A percentile compares a stretch with the other conserved stretches of the same genome.
Evolutionary conservation across 73 alveolate genomes (phyloP).

Genomic region (Durusdinium trenchii): DNA sequence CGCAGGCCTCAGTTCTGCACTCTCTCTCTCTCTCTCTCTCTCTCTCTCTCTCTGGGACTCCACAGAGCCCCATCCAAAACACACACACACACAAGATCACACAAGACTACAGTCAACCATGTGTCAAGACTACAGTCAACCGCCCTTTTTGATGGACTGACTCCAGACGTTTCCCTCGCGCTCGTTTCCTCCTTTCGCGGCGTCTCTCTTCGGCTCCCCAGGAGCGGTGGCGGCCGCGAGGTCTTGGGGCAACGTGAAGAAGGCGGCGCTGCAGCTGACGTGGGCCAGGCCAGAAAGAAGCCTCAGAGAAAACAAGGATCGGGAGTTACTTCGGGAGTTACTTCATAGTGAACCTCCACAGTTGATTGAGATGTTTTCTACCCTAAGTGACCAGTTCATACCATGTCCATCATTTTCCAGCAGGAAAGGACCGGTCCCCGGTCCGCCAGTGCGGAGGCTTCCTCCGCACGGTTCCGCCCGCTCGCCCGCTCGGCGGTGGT

Average conservation of each 20-base stretch:
- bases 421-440: too few species aligned
- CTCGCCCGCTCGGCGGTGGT: too few species aligned
- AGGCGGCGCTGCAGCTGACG: conserved; percentile 50
- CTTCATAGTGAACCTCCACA: too few species aligned
- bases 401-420: too few species aligned
- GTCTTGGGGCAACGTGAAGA: neutral
- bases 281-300: conserved; percentile 34
- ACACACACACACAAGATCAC: neutral
- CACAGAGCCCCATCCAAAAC: neutral
- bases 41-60: neutral
- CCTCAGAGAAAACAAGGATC: neutral
- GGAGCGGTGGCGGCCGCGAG: neutral
- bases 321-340: neutral
- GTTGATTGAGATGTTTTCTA: too few species aligned
- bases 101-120: too few species aligned
- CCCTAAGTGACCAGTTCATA: too few species aligned
- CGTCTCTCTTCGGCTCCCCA: neutral
- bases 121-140: too few species aligned
- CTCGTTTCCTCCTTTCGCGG: neutral
- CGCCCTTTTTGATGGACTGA: too few species aligned
- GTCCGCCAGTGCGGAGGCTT: too few species aligned
- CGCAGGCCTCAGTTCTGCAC: conserved; percentile 31
- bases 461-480: too few species aligned
- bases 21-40: neutral
- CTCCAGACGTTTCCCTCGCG: neutral